Conservation (phyloP, 192 early-diverging fungal genomes). For the Linnemannia exigua region DNA sequence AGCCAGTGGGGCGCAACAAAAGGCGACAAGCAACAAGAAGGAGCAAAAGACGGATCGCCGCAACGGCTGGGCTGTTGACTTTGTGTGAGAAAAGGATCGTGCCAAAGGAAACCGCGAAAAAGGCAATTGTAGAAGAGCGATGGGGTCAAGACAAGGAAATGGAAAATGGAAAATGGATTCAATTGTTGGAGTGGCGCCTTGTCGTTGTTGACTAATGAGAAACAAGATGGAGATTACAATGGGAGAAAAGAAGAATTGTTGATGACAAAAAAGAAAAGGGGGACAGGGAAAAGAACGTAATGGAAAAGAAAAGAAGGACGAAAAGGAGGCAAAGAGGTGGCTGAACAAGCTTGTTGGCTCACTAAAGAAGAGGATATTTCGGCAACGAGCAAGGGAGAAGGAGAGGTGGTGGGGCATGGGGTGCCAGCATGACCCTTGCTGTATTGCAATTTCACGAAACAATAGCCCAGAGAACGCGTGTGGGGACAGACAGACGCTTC, state of each 20-base stretch:
- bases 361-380: not conserved
- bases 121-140: no score
- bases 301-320: constrained; percentile 11
- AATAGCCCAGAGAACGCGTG: not conserved
- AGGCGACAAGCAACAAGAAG: no score
- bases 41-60: no score
- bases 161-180: not conserved
- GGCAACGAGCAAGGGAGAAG: no score
- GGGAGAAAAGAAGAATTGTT: no score
- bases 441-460: constrained; percentile 1
- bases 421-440: not conserved
- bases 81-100: no score
- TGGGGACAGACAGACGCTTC: not conserved
- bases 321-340: not conserved
- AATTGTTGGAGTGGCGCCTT: no score
- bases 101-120: no score
- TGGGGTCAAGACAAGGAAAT: not conserved
- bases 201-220: no score
- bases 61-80: no score
- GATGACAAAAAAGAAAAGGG: not conserved
- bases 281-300: not conserved
- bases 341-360: not conserved
- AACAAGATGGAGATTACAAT: no score
- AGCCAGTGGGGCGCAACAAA: no score
- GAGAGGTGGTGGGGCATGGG: not conserved